Evolutionary conservation across 208 protist species (phyloP).

Genomic region (Acanthamoeba rhysodes): DNA sequence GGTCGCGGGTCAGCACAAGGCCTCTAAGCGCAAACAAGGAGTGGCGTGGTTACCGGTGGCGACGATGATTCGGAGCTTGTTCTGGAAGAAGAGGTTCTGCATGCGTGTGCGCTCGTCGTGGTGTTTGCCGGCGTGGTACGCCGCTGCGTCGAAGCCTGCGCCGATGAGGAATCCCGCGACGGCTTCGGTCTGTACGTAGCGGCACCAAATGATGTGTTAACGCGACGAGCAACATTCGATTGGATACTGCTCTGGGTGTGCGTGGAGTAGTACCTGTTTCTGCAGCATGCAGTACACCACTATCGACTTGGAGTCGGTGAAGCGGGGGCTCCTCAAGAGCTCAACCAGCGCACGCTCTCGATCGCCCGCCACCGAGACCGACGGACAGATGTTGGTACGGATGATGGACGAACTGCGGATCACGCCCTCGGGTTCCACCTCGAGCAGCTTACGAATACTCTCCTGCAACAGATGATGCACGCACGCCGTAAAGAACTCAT

Average conservation of each 20-base stretch:
- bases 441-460: conserved; percentile 16
- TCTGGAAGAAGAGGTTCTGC: conserved; percentile 55
- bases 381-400: conserved; percentile 17
- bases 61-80: conserved; percentile 46
- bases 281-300: conserved; percentile 24
- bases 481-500: no score
- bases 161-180: background rate
- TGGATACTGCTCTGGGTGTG: no score
- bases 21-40: no score
- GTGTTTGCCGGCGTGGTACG: conserved; percentile 6
- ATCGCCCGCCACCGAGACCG: background rate
- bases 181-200: conserved; percentile 1
- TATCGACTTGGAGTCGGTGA: background rate
- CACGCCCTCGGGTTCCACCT: background rate
- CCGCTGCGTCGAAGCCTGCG: conserved; percentile 10
- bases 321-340: background rate
- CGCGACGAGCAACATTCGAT: background rate
- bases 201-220: background rate
- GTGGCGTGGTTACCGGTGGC: background rate
- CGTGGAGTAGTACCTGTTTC: background rate
- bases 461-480: background rate
- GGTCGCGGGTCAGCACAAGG: background rate
- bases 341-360: background rate
- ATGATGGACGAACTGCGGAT: conserved; percentile 27
- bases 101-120: conserved; percentile 31